These are phyloP conservation scores for Phytophthora macrochlamydospora DNA, from an alignment of 352 stramenopile genomes.

Conservation along the genomic window DNA sequence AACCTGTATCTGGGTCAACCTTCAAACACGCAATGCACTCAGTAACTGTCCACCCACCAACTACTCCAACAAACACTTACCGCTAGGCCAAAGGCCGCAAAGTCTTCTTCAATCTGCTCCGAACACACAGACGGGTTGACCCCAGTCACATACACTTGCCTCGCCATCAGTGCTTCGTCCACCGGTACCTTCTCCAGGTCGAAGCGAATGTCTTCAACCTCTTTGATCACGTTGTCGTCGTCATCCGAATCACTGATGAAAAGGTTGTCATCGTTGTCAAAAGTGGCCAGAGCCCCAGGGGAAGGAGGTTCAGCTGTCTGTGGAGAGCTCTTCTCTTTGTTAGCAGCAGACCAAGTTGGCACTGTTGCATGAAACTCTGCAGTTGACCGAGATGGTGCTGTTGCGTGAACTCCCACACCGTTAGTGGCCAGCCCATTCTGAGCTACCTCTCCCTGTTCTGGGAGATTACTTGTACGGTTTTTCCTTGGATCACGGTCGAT, in stretches of 20 bases:
- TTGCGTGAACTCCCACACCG: slow-evolving; percentile 1
- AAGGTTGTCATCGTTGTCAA: slow-evolving; percentile 37
- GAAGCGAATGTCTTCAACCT: slow-evolving; percentile 56
- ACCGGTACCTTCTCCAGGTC: slow-evolving; percentile 47
- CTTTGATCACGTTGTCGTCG: slow-evolving; percentile 32
- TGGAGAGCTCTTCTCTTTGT: slow-evolving; percentile 32
- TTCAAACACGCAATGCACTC: slow-evolving; percentile 10
- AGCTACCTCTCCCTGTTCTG: slow-evolving; percentile 2
- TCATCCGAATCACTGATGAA: slow-evolving; percentile 66
- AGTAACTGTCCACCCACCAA: neutral
- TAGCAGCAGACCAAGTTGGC: slow-evolving; percentile 3
- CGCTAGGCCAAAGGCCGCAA: slow-evolving; percentile 58
- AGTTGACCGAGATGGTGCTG: no score
- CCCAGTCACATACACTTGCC: slow-evolving; percentile 63
- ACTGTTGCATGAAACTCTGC: neutral
- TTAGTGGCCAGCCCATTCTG: slow-evolving; percentile 3
- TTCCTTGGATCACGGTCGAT: slow-evolving; percentile 10
- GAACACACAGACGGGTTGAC: slow-evolving; percentile 51
- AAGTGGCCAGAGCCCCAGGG: slow-evolving; percentile 24
- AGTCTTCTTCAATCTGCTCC: slow-evolving; percentile 57
- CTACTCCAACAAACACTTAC: slow-evolving; percentile 25
- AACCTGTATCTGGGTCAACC: slow-evolving; percentile 50
- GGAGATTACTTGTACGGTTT: slow-evolving; percentile 7
- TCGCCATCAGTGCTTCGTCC: slow-evolving; percentile 41
- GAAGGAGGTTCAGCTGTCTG: slow-evolving; percentile 11